phyloP scores from a whole-genome alignment of 805 yeast genomes.

The Candida succiphila region DNA sequence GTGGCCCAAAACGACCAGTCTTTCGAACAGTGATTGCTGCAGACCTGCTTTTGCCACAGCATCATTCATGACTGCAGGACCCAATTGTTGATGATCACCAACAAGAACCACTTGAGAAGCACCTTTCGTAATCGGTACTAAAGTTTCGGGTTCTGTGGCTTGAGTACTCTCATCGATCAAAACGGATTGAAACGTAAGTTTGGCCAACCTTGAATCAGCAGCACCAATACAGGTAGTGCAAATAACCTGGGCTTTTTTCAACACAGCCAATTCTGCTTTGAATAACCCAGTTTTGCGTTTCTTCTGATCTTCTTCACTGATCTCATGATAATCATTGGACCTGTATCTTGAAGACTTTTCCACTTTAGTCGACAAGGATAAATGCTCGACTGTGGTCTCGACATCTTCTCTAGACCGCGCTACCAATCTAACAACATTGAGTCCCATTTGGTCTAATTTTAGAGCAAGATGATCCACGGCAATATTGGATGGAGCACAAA shows the following conservation, averaged over 20 bases:
- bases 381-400: conserved; percentile 48
- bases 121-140: conserved; percentile 84
- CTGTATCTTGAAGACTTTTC: conserved; percentile 33
- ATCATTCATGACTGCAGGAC: conserved; percentile 79
- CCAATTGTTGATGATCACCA: conserved; percentile 94
- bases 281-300: too few relatives aligned
- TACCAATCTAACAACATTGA: conserved; percentile 67
- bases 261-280: conserved; percentile 41
- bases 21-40: conserved; percentile 77
- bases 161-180: conserved; percentile 91
- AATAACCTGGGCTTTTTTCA: conserved; percentile 61
- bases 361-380: conserved; percentile 49
- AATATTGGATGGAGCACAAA: conserved; percentile 92
- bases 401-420: conserved; percentile 78
- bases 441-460: conserved; percentile 58
- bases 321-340: too few relatives aligned
- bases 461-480: conserved; percentile 88
- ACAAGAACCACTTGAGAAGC: conserved; percentile 80
- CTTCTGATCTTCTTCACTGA: too few relatives aligned
- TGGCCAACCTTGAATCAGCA: conserved; percentile 56
- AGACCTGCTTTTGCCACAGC: conserved; percentile 83
- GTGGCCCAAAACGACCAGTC: conserved; percentile 74
- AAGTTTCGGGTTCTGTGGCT: conserved; percentile 85
- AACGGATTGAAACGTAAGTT: conserved; percentile 60
- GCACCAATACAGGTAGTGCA: conserved; percentile 94